Base-by-base conservation (phyloP, 306 rosid genomes). In the Gynostemma pentaphyllum region DNA sequence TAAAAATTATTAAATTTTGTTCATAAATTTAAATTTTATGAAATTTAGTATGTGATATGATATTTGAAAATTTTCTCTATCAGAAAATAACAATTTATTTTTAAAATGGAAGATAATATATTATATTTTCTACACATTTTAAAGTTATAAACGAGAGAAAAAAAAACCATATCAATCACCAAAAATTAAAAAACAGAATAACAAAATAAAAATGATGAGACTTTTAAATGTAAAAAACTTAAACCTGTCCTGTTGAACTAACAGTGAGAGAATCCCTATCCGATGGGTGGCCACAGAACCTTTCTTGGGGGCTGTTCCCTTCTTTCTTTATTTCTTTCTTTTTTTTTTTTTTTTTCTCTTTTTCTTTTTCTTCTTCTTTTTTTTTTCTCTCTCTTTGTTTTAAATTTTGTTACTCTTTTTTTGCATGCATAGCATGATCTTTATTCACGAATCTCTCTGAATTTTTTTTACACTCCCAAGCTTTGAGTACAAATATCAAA, bases 391-490 rank as follows among this genome's bases (percentile, higher is more conserved):
- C 36, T 19, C 18, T 10, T 57, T 57, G 19, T 59, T 52, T 19
- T 0, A 11, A 8, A n/a, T 18, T 59, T 59, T 59, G 65, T 5
- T 9, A 34, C n/a, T 9, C 27, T 61, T 51, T 73, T 70, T 62
- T 56, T 62, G 40, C 63, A 27, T 63, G 66, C 77, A 80, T 49
- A 37, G 73, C 42, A 68, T 66, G 77, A 71, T 81, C 76, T 73
- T 74, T 72, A 64, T 80, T 79, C 79, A 74, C 52, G 48, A 79
- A 67, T 56, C 70, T 66, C 74, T 68, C 79, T 41, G 50, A 61
- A 40, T 61, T 61, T 41, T 61, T 41, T 61, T 39, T 50, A 23
- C 36, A 39, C 66, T 40, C 66, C 66, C 9, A 61, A 14, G 15
- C 50, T 23, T 60, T 60, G 49, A 37, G 36, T 60, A 60, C 66